Base-by-base conservation (phyloP, 208 protist species). In the Crithidia thermophila region DNA sequence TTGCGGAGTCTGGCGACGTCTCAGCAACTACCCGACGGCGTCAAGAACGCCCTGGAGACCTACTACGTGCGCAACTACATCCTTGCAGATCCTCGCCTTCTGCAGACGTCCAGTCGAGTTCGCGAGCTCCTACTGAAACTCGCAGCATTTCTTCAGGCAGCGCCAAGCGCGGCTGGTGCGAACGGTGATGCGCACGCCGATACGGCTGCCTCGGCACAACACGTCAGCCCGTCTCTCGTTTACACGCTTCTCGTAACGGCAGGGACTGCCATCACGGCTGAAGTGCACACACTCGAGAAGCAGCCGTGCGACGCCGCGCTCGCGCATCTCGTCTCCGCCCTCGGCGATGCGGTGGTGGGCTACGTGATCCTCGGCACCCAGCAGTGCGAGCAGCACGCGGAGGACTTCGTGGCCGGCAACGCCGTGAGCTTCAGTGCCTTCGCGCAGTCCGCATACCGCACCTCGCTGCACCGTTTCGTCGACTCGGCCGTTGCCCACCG, bases 1-100 rank as follows among this genome's bases (percentile, higher is more conserved):
- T 67, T 93, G 33, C 61, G 71, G n/a, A 31, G 14, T 13, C 59
- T 85, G 18, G 57, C 77, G 5, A 18, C 45, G 13, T 56, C 69
- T 14, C 18, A 21, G 18, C 30, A 31, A 0, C 60, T 93, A 18
- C 78, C 77, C 0, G 14, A 30, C 18, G 59, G 68, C 3, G 21
- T 93, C 16, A 53, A 76, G 51, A 75, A 76, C 18, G 78, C 84
- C 0, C 65, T 93, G 5, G 75, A 86, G 40, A 67, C 46, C 7
- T 93, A 93, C 67, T 90, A 77, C 40, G 77, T 83, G 25, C 74
- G 84, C 16, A 65, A 78, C 34, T 72, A 79, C 36, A 34, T 90
- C 0, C 58, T 76, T 11, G 27, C 34, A 16, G 56, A 79, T 4
- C 87, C 87, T 9, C 68, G 79, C 51, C 62, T 90, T 16, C 45